Evolutionary conservation across 352 stramenopile species (phyloP).

Genomic region (Phytophthora cryptogea): DNA sequence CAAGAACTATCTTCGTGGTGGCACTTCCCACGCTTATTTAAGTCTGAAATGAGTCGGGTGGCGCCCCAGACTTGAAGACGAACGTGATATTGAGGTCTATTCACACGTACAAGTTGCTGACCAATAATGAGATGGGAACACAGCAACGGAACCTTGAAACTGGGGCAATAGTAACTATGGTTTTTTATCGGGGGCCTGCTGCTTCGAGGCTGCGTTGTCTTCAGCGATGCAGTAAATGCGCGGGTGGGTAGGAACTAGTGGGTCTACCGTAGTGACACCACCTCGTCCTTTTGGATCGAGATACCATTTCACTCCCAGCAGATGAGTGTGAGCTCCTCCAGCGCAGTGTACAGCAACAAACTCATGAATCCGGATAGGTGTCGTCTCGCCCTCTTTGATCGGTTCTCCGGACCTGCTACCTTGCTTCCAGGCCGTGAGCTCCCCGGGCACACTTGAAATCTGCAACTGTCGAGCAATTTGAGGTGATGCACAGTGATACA

Average conservation of each 20-base stretch:
- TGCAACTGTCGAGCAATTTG: conserved; percentile 35
- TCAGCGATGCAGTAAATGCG: conserved; percentile 1
- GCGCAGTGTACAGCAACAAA: conserved; percentile 29
- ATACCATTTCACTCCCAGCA: conserved; percentile 26
- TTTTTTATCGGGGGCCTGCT: not conserved
- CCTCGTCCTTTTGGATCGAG: conserved; percentile 14
- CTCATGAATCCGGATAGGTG: conserved; percentile 23
- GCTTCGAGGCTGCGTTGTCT: not conserved
- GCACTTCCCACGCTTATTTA: not conserved
- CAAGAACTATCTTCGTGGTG: not conserved
- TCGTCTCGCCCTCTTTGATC: not conserved
- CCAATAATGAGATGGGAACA: not conserved
- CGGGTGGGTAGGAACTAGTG: not conserved
- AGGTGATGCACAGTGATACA: conserved; percentile 32
- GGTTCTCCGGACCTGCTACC: conserved; percentile 7
- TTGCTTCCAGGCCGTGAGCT: conserved; percentile 7
- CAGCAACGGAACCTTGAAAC: not conserved
- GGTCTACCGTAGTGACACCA: conserved; percentile 9
- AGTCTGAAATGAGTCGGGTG: not conserved
- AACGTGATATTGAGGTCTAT: no score
- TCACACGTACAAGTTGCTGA: no score
- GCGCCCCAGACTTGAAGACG: no score
- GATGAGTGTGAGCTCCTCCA: conserved; percentile 16
- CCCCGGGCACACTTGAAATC: conserved; percentile 23
- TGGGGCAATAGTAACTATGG: not conserved